These are phyloP conservation scores for Nidula microcarpa DNA, from an alignment of 768 basidiomycete species.

Conservation along the genomic window DNA sequence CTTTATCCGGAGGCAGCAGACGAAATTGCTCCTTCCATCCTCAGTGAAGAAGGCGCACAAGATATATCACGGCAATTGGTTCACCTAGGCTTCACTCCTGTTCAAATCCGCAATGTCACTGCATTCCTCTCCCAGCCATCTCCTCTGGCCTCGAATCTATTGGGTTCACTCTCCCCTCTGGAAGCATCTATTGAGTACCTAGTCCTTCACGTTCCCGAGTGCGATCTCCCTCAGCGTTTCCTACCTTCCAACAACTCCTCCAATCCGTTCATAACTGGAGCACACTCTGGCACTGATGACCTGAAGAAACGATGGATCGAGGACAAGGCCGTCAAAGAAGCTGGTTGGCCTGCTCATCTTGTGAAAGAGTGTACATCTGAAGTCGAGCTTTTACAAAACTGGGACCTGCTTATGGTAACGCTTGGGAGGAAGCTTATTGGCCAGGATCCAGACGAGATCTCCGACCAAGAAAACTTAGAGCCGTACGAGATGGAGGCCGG, in stretches of 20 bases:
- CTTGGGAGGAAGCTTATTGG: slow-evolving; percentile 58
- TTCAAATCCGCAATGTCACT: slow-evolving; percentile 48
- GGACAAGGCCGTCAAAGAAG: slow-evolving; percentile 78
- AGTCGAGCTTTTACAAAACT: slow-evolving; percentile 34
- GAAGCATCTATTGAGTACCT: slow-evolving; percentile 86
- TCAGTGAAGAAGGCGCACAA: slow-evolving; percentile 38
- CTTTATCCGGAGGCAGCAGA: slow-evolving; percentile 45
- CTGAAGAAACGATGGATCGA: slow-evolving; percentile 76
- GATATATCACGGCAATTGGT: slow-evolving; percentile 52
- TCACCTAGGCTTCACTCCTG: slow-evolving; percentile 61
- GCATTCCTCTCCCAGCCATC: slow-evolving; percentile 59
- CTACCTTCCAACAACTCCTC: slow-evolving; percentile 63
- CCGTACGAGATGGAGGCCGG: slow-evolving; percentile 30
- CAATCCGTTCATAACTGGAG: slow-evolving; percentile 63
- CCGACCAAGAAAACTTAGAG: slow-evolving; percentile 1
- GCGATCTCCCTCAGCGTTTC: slow-evolving; percentile 78
- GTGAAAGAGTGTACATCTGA: slow-evolving; percentile 56
- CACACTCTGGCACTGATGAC: slow-evolving; percentile 58
- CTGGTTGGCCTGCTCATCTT: slow-evolving; percentile 73
- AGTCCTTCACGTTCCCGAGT: slow-evolving; percentile 79
- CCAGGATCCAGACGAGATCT: slow-evolving; percentile 17
- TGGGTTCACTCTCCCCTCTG: slow-evolving; percentile 55
- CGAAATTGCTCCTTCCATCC: slow-evolving; percentile 25
- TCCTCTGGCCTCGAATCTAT: slow-evolving; percentile 55
- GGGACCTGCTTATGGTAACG: slow-evolving; percentile 51